Evolutionary conservation across 768 basidiomycete species (phyloP), one percentile per base, ranked within the genome.

Genomic region (Lanmaoa pseudosensibilis): DNA sequence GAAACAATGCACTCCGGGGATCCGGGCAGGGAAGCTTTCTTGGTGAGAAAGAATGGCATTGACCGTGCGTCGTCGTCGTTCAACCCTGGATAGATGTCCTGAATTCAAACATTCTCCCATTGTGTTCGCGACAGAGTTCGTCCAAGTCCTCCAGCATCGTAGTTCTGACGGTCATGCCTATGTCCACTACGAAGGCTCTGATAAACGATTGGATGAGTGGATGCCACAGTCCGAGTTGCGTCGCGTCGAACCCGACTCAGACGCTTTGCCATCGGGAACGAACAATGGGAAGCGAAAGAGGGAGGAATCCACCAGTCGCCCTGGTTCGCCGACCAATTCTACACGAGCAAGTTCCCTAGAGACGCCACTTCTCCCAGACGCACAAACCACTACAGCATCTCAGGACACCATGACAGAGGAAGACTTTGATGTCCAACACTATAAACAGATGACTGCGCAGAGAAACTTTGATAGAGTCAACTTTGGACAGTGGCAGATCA

Each of bases 381-480:
- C 58, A 11, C 61, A 57, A 57, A 52, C 48, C 38, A 37, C 59
- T 50, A 40, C 63, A 9, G 54, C 55, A 34, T 39, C 52, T 18
- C 70, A 77, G 53, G 65, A 76, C 34, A 64, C 71, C 8, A 77
- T 87, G 77, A 81, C 83, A 18, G 86, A 87, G 66, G 86, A 89
- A 57, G 88, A 89, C 56, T 83, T 79, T 65, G 87, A 89, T 63
- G 73, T 87, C 27, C 77, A 84, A 56, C 84, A 83, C 52, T 86
- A 88, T 67, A 84, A 83, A 67, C 79, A 84, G 68, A 80, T 85
- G 59, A 83, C 82, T 23, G 80, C 83, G 5, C 83, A 86, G 63
- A 80, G 90, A 57, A 97, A 95, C 69, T 93, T 94, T 67, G 92
- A 94, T 57, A 84, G 83, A 65, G 91, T 95, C 59, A 82, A 85